Percentiles rank a stretch among this genome's conserved stretches.
Evolutionary conservation across 257 asterid species (phyloP).

Genomic region (Solanum piurae): DNA sequence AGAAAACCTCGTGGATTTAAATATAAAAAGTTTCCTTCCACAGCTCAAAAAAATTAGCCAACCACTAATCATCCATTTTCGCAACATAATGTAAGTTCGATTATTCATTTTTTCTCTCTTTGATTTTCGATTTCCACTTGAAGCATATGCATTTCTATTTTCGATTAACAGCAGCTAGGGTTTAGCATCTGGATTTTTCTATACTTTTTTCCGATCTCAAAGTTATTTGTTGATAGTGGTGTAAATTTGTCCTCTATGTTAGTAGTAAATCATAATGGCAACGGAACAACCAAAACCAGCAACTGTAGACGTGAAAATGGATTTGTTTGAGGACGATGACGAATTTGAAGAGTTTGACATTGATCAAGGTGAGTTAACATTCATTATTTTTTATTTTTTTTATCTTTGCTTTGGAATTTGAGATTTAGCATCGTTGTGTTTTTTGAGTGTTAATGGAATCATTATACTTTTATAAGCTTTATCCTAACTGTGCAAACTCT

Average conservation of each 20-base stretch:
- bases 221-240: background rate
- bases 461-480: background rate
- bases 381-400: background rate
- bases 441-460: background rate
- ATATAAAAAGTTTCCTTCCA: background rate
- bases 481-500: background rate
- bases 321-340: slow-evolving; percentile 79
- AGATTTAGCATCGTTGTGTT: background rate
- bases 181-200: background rate
- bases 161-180: background rate
- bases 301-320: slow-evolving; percentile 55
- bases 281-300: slow-evolving; percentile 61
- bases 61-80: background rate
- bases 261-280: slow-evolving; percentile 29
- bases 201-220: background rate
- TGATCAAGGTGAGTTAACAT: slow-evolving; percentile 32
- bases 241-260: background rate
- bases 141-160: background rate
- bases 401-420: background rate
- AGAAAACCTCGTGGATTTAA: background rate
- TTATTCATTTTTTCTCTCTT: background rate
- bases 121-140: background rate
- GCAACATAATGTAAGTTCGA: background rate
- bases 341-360: slow-evolving; percentile 83
- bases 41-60: background rate